phyloP scores from a whole-genome alignment of 164 flowering plant species.

The Euptelea pleiosperma region DNA sequence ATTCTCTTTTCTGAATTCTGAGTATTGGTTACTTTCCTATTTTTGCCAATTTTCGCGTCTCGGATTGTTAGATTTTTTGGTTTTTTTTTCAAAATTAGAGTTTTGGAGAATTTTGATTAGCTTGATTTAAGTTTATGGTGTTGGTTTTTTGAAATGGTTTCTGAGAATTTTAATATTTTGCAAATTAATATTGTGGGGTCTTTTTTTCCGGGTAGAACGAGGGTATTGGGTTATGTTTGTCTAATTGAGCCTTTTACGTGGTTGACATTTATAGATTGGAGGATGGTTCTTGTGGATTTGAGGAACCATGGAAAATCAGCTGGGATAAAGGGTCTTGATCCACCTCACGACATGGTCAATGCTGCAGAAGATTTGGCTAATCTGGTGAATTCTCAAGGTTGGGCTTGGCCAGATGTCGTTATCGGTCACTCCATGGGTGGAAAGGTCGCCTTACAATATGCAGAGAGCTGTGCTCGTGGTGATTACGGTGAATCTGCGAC shows the following conservation, averaged over 20 bases:
- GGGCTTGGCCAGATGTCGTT: slow-evolving; percentile 96
- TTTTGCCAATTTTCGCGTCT: too few species aligned
- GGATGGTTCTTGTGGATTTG: slow-evolving; percentile 86
- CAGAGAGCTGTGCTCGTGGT: slow-evolving; percentile 63
- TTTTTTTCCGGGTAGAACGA: background rate
- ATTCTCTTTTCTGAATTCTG: background rate
- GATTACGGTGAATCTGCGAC: slow-evolving; percentile 59
- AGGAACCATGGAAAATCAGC: slow-evolving; percentile 92
- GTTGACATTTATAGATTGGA: slow-evolving; percentile 47
- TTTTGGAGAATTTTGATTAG: too few species aligned
- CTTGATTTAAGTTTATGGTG: too few species aligned
- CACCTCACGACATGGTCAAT: slow-evolving; percentile 78
- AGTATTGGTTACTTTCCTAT: background rate
- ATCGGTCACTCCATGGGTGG: slow-evolving; percentile 98
- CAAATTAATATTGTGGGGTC: background rate
- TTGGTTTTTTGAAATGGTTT: too few species aligned
- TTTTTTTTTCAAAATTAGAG: too few species aligned
- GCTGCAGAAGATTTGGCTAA: slow-evolving; percentile 83
- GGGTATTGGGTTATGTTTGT: background rate
- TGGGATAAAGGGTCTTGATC: slow-evolving; percentile 46
- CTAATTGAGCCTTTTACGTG: background rate
- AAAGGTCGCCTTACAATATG: slow-evolving; percentile 76
- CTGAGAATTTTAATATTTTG: too few species aligned
- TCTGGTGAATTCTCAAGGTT: slow-evolving; percentile 57
- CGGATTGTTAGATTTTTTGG: too few species aligned